Base-by-base conservation (phyloP, 2,329 filamentous ascomycete species). In the Pseudocercospora macadamiae region DNA sequence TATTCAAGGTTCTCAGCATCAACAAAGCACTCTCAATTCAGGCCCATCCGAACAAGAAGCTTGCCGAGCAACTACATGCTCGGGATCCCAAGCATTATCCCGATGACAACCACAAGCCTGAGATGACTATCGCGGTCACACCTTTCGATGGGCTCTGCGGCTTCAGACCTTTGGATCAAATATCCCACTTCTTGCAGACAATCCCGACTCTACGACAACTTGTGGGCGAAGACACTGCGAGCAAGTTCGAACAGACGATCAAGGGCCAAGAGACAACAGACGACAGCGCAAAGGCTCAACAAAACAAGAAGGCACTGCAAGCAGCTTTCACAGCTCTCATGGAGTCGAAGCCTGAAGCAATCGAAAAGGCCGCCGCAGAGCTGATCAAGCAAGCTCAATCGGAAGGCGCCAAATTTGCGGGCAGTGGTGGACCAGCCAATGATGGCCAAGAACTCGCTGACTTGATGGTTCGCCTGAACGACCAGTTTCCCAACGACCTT, bases 31-130 rank as follows among this genome's bases (percentile, higher is more conserved):
- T 99, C 59, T 96, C 92, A 63, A 97, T 99, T 70, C 95, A 99
- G 76, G 95, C 95, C 21, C 95, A 99, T 57, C 74, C 74, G 3
- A 76, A 76, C 66, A 75, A 75, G 84, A 91, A 90, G 77, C 87
- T 96, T 12, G 95, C 95, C 52, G 93, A 96, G 78, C 80, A 91
- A 73, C 81, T 99, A 26, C 95, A 97, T 75, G 85, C 87, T 36
- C 86, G 83, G 63, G 93, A 99, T 72, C 84, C 92, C 49, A 91
- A 91, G 77, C 96, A 99, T 80, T 99, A 99, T 73, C 95, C 93
- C 76, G 92, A 99, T 81, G 93, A 97, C 80, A 99, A 99, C 79
- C 95, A 99, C 82, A 99, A 99, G 79, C 95, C 95, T 30, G 95
- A 99, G 78, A 99, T 99, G 95, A 93, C 95, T 63, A 96, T 99